Evolutionary conservation across 768 basidiomycete genomes (phyloP).

Genomic region (Pholiota molesta): DNA sequence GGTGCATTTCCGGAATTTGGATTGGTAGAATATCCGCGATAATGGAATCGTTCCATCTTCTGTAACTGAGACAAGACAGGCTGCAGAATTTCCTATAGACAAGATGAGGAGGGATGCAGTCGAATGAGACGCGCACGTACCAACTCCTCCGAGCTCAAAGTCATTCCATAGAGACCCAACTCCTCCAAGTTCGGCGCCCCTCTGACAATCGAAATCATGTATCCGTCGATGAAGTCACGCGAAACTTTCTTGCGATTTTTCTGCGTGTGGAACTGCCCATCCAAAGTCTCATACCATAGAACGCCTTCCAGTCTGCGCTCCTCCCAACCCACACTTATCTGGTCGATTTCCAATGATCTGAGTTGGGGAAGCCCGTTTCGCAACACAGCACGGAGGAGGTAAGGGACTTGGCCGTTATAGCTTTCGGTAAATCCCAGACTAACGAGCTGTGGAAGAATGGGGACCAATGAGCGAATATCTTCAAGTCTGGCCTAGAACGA

Average conservation of each 20-base stretch:
- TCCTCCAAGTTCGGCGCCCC: conserved; percentile 20
- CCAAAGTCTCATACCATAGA: conserved; percentile 17
- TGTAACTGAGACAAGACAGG: too few species aligned
- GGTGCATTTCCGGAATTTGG: too few species aligned
- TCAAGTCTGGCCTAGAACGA: neutral
- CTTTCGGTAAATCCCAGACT: conserved; percentile 9
- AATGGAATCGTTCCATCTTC: too few species aligned
- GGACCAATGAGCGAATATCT: conserved; percentile 6
- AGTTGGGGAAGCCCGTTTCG: conserved; percentile 19
- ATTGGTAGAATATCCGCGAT: too few species aligned
- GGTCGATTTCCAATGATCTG: conserved; percentile 16
- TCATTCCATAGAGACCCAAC: neutral
- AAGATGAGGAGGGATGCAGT: neutral
- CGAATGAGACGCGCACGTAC: neutral
- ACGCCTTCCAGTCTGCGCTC: conserved; percentile 9
- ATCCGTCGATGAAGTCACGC: conserved; percentile 6
- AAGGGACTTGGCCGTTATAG: conserved; percentile 23
- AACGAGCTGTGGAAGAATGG: neutral
- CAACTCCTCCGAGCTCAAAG: neutral
- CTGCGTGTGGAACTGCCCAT: conserved; percentile 11
- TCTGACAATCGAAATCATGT: conserved; percentile 14
- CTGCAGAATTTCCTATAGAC: too few species aligned
- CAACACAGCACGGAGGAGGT: conserved; percentile 19
- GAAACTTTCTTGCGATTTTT: neutral
- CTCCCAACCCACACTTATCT: neutral